Evolutionary conservation across 2,329 filamentous ascomycete species (phyloP), one percentile per base, ranked within the genome.

Genomic region (Claviceps paspali): DNA sequence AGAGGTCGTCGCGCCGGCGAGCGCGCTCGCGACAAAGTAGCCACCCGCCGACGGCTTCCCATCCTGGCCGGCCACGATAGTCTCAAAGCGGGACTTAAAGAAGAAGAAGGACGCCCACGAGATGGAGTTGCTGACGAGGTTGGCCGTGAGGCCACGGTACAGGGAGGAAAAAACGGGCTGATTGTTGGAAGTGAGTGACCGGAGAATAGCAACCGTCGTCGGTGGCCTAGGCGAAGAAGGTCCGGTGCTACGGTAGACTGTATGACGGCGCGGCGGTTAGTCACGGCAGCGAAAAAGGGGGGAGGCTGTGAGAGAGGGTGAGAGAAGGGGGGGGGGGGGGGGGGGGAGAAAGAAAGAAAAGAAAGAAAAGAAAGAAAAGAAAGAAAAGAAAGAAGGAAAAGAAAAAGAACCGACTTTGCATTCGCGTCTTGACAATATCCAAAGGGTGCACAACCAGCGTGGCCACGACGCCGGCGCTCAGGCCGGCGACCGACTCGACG

Each of bases 31-130:
- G 33, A 80, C 50, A 54, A 95, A 88, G 62, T 87, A 94, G 57
- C 94, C 85, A 19, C 65, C 65, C 5, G 75, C 71, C 3, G 67
- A 46, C 29, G 52, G 50, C 23, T 36, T 37, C 31, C 36, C 41
- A 23, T 43, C 43, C 34, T 38, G 45, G 14, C 52, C 41, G n/a
- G 57, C 47, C 35, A 74, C 47, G 52, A 56, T 49, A 42, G 56
- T 50, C 57, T 79, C 74, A 46, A 65, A 56, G 42, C 67, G 61
- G 1, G 66, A 64, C 53, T 79, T 79, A 67, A 77, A 73, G 54
- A 92, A 75, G 63, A 98, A 98, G 61, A 96, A 98, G 28, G 88
- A 68, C 1, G 77, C 84, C 88, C 91, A 96, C 53, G 82, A 84
- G 9, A 81, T 71, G 32, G 83, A 86, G 54, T 95, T 96, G 18